Conservation (phyloP, 2,329 filamentous ascomycete species). For the Eutypella sp. region DNA sequence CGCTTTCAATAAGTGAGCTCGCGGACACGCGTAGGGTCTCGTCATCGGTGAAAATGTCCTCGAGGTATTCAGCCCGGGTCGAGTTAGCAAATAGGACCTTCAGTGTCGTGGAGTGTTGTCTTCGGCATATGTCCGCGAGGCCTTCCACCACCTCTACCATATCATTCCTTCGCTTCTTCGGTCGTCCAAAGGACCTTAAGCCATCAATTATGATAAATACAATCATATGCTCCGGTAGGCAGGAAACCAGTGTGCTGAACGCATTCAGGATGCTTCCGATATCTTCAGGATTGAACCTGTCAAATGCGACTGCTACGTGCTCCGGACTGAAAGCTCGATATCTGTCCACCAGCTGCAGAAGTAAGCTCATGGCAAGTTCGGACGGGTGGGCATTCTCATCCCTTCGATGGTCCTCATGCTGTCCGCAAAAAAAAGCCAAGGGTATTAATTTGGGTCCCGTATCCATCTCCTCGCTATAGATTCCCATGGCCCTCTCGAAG, state of each 20-base stretch:
- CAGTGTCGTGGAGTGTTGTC: conserved; percentile 1
- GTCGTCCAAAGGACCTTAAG: not conserved
- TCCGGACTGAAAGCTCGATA: conserved; percentile 7
- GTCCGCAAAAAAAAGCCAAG: conserved; percentile 4
- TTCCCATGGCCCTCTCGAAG: not conserved
- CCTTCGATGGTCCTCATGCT: conserved; percentile 1
- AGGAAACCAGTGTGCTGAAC: not conserved
- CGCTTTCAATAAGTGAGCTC: not conserved
- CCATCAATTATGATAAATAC: conserved; percentile 7
- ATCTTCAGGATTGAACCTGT: not conserved
- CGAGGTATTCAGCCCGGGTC: not conserved
- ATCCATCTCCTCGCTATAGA: not conserved
- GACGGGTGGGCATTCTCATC: conserved; percentile 3
- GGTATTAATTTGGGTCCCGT: not conserved
- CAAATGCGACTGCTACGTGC: not conserved
- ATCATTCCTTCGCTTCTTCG: not conserved
- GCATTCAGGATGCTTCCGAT: not conserved
- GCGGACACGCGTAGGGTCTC: conserved; percentile 1
- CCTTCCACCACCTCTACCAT: not conserved
- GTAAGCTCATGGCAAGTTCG: conserved; percentile 5
- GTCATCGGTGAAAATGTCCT: conserved; percentile 3
- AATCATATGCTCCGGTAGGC: not conserved
- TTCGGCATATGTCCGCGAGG: not conserved
- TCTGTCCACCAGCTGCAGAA: conserved; percentile 5
- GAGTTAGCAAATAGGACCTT: conserved; percentile 6